These are phyloP conservation scores for Verruconis gallopava DNA, from an alignment of 2,329 filamentous ascomycete species.

Conservation along the genomic window DNA sequence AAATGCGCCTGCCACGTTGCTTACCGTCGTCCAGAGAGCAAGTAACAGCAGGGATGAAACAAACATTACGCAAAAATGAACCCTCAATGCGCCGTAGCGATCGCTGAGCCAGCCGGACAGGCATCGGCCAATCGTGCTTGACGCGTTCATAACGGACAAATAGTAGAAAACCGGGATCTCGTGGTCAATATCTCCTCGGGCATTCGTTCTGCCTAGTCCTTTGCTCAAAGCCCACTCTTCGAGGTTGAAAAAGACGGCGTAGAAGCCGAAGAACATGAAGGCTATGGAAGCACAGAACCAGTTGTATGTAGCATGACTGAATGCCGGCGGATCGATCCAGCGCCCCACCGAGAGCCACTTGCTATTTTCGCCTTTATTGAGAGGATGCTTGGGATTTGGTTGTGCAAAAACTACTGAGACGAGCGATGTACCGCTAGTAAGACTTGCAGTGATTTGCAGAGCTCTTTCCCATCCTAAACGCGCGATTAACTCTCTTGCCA, in stretches of 20 bases:
- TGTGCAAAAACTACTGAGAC: slow-evolving; percentile 30
- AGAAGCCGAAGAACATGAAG: slow-evolving; percentile 39
- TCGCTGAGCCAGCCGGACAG: slow-evolving; percentile 33
- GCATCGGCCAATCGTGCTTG: slow-evolving; percentile 34
- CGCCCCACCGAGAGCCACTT: slow-evolving; percentile 25
- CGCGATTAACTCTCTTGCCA: slow-evolving; percentile 31
- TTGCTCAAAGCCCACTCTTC: slow-evolving; percentile 37
- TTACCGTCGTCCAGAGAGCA: slow-evolving; percentile 30
- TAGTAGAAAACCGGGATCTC: slow-evolving; percentile 35
- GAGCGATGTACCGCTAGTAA: slow-evolving; percentile 29
- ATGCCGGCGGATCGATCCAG: slow-evolving; percentile 33
- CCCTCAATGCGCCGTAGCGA: slow-evolving; percentile 31
- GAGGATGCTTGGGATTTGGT: slow-evolving; percentile 29
- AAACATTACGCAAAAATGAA: slow-evolving; percentile 31
- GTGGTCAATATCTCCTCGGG: slow-evolving; percentile 9
- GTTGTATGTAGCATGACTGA: slow-evolving; percentile 29
- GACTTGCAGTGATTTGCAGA: slow-evolving; percentile 27
- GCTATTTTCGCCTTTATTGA: slow-evolving; percentile 23
- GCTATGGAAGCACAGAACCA: slow-evolving; percentile 33
- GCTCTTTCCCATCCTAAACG: slow-evolving; percentile 33
- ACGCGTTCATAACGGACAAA: slow-evolving; percentile 37
- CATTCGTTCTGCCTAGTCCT: slow-evolving; percentile 27
- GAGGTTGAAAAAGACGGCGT: slow-evolving; percentile 40
- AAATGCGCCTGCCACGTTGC: slow-evolving; percentile 26
- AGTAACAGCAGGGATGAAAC: slow-evolving; percentile 30